Percentiles rank a stretch among this genome's conserved stretches.
These are phyloP conservation scores for Mortierella sp. DNA, from an alignment of 371 early-diverging fungal species.

Conservation along the genomic window DNA sequence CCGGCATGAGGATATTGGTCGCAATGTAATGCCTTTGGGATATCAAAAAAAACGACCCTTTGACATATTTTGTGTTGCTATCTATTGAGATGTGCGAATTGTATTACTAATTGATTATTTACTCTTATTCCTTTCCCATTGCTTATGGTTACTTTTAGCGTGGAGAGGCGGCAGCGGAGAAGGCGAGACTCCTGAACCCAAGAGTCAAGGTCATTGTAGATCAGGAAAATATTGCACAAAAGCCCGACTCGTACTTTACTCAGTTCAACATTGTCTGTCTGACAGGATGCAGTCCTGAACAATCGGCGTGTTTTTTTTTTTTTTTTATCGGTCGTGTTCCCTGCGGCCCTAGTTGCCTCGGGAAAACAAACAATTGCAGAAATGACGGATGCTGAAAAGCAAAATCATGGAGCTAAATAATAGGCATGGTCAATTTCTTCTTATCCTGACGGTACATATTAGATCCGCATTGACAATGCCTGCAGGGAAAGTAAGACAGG, in stretches of 20 bases:
- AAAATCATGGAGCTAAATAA: background rate
- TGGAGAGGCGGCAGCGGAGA: constrained; percentile 73
- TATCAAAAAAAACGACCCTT: no score
- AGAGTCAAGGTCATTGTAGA: constrained; percentile 77
- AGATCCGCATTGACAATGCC: constrained; percentile 72
- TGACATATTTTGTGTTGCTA: background rate
- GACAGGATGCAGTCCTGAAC: constrained; percentile 59
- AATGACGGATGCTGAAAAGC: background rate
- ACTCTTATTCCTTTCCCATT: background rate
- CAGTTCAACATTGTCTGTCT: constrained; percentile 79
- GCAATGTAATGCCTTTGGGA: constrained; percentile 65
- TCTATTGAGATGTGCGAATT: no score
- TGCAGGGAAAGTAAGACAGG: constrained; percentile 69
- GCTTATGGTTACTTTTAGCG: constrained; percentile 60
- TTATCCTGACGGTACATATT: background rate
- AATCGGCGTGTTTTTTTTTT: constrained; percentile 26
- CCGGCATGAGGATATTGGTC: constrained; percentile 71
- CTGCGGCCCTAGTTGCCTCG: background rate
- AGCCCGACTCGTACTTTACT: constrained; percentile 67
- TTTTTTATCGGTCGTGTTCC: no score
- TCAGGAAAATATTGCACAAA: constrained; percentile 60
- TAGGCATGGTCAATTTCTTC: background rate
- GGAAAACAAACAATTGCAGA: background rate
- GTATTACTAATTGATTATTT: background rate
- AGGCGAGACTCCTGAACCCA: constrained; percentile 79